Percentiles rank a stretch among this genome's conserved stretches.
Conservation (phyloP, 306 rosid species). For the Corylus americana region DNA sequence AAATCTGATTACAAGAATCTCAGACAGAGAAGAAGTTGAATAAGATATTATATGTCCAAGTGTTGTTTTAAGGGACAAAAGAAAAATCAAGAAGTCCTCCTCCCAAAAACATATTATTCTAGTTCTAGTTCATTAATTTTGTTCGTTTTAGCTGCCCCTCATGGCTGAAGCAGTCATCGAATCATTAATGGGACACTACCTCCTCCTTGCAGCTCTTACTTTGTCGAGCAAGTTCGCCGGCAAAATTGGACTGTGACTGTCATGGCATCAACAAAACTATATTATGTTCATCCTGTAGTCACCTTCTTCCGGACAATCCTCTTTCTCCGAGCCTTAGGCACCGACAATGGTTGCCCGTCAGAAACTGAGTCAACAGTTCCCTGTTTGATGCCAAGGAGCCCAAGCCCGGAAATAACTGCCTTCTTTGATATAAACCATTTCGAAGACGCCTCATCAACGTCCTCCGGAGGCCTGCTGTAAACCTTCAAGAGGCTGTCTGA, state of each 20-base stretch:
- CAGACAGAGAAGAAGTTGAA: not conserved
- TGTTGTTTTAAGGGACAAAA: not conserved
- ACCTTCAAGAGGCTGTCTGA: conserved; percentile 77
- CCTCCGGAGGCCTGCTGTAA: conserved; percentile 76
- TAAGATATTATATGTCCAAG: not conserved
- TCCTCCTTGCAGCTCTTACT: conserved; percentile 5
- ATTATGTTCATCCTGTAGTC: conserved; percentile 59
- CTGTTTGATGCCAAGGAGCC: conserved; percentile 90
- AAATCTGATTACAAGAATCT: not conserved
- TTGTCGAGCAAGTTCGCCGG: conserved; percentile 5
- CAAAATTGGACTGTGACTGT: conserved; percentile 50
- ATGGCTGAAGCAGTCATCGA: conserved; percentile 16
- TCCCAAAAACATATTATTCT: conserved; percentile 5
- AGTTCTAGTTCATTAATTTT: conserved; percentile 14
- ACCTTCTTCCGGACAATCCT: conserved; percentile 87
- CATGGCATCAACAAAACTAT: conserved; percentile 31
- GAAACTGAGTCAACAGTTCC: conserved; percentile 44
- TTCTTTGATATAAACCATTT: conserved; percentile 98
- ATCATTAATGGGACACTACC: conserved; percentile 20
- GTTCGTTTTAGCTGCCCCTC: conserved; percentile 15
- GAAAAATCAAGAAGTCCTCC: conserved; percentile 17
- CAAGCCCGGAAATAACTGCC: conserved; percentile 92
- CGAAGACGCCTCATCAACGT: conserved; percentile 51
- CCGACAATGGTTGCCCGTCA: conserved; percentile 51
- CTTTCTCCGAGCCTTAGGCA: conserved; percentile 81